phyloP scores from a whole-genome alignment of 2,329 filamentous ascomycete species.

The Phialemoniopsis sp. region DNA sequence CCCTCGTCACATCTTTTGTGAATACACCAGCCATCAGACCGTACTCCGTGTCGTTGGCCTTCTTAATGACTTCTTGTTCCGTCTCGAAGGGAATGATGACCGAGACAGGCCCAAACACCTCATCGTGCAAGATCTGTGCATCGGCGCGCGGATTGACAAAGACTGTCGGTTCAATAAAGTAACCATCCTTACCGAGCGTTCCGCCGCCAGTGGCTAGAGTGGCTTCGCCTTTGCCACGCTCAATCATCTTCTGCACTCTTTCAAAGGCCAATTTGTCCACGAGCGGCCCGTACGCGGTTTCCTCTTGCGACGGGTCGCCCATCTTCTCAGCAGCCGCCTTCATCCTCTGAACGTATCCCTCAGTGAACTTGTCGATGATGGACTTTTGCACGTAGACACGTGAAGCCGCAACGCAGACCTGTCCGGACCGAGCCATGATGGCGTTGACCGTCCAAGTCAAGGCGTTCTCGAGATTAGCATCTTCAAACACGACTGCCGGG shows the following conservation, averaged over 20 bases:
- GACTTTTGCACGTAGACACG: conserved; percentile 35
- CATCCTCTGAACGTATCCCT: not conserved
- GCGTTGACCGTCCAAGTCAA: conserved; percentile 37
- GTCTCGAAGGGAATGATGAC: conserved; percentile 1
- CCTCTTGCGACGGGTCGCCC: not conserved
- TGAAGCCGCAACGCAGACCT: conserved; percentile 41
- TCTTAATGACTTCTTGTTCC: conserved; percentile 2
- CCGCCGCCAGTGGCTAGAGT: too few species aligned
- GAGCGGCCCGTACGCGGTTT: not conserved
- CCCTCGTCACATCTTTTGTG: conserved; percentile 44
- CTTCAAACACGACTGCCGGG: conserved; percentile 54
- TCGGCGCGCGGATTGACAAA: not conserved
- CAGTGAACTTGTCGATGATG: conserved; percentile 16
- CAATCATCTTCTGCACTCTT: too few species aligned
- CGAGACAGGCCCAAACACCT: conserved; percentile 3
- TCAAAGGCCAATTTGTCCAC: not conserved
- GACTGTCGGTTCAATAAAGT: conserved; percentile 3
- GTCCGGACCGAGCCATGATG: conserved; percentile 35
- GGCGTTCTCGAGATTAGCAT: conserved; percentile 52
- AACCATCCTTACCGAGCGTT: not conserved
- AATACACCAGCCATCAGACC: conserved; percentile 54
- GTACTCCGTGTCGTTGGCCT: conserved; percentile 32
- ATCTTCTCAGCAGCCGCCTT: not conserved
- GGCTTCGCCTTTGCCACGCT: too few species aligned
- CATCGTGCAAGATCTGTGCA: conserved; percentile 1